Percentiles rank a stretch among this genome's conserved stretches.
phyloP scores from a whole-genome alignment of 495 filamentous ascomycete genomes.

The Eremomyces bilateralis region DNA sequence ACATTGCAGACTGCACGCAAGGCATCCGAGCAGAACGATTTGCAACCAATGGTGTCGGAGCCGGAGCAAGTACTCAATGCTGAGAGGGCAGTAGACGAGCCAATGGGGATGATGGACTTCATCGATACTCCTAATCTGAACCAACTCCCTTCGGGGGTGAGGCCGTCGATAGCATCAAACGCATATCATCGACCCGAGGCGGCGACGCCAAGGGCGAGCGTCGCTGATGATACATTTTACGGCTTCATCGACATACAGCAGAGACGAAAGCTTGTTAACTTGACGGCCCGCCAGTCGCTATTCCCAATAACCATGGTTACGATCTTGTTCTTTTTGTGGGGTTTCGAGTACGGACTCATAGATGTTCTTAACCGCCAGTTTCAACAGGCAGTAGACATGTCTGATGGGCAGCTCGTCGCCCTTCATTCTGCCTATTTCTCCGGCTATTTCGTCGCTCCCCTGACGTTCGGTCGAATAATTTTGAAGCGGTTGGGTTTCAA shows the following conservation, averaged over 20 bases:
- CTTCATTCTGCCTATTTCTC: slow-evolving; percentile 44
- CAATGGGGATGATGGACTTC: slow-evolving; percentile 35
- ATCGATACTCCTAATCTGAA: slow-evolving; percentile 31
- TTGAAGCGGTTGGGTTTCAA: slow-evolving; percentile 47
- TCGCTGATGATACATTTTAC: slow-evolving; percentile 30
- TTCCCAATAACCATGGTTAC: slow-evolving; percentile 22
- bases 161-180: no score
- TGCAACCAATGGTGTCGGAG: background rate
- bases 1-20: background rate
- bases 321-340: slow-evolving; percentile 24
- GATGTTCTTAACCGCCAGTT: slow-evolving; percentile 21
- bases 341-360: slow-evolving; percentile 22
- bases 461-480: slow-evolving; percentile 32
- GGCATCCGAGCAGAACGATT: background rate
- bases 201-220: no score
- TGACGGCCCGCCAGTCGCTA: slow-evolving; percentile 17
- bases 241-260: slow-evolving; percentile 68
- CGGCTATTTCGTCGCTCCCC: slow-evolving; percentile 37
- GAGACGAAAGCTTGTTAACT: slow-evolving; percentile 45
- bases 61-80: background rate
- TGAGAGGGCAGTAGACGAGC: slow-evolving; percentile 7
- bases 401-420: slow-evolving; percentile 24
- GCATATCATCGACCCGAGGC: no score
- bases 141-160: slow-evolving; percentile 7
- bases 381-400: slow-evolving; percentile 17